Conservation (phyloP, 345 rosid species). For the Microthlaspi erraticum region DNA sequence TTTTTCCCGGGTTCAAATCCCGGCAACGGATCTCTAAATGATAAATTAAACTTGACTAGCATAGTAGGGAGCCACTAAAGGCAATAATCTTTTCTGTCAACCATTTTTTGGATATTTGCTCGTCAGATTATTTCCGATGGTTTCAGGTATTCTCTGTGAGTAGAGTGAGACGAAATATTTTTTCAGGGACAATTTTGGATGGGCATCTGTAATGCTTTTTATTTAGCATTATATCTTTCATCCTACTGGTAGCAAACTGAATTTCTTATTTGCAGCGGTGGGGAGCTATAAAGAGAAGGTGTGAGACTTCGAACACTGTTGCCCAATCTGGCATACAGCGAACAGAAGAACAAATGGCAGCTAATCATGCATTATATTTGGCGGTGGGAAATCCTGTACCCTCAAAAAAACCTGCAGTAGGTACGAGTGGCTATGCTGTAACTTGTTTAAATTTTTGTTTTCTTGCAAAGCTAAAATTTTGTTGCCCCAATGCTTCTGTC, state of each 20-base stretch:
- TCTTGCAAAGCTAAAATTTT: constrained; percentile 12
- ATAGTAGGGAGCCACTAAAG: constrained; percentile 3
- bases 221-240: constrained; percentile 15
- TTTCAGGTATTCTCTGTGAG: constrained; percentile 32
- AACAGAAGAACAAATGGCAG: constrained; percentile 77
- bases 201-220: constrained; percentile 25
- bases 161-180: constrained; percentile 23
- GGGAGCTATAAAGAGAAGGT: constrained; percentile 59
- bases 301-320: constrained; percentile 43
- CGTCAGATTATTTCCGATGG: constrained; percentile 29
- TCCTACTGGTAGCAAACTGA: constrained; percentile 36
- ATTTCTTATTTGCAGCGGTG: constrained; percentile 71
- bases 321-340: constrained; percentile 56
- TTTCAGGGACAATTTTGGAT: constrained; percentile 23
- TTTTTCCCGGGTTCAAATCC: constrained; percentile 76
- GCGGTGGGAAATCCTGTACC: constrained; percentile 69
- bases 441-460: constrained; percentile 12
- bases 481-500: neutral
- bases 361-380: constrained; percentile 73
- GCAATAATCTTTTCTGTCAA: constrained; percentile 25
- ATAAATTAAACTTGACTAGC: constrained; percentile 20
- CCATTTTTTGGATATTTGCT: constrained; percentile 29
- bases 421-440: constrained; percentile 34
- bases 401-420: constrained; percentile 51
- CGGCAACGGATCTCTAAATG: constrained; percentile 55